These are phyloP conservation scores for Hevea brasiliensis DNA, from an alignment of 345 rosid genomes.

Conservation along the genomic window DNA sequence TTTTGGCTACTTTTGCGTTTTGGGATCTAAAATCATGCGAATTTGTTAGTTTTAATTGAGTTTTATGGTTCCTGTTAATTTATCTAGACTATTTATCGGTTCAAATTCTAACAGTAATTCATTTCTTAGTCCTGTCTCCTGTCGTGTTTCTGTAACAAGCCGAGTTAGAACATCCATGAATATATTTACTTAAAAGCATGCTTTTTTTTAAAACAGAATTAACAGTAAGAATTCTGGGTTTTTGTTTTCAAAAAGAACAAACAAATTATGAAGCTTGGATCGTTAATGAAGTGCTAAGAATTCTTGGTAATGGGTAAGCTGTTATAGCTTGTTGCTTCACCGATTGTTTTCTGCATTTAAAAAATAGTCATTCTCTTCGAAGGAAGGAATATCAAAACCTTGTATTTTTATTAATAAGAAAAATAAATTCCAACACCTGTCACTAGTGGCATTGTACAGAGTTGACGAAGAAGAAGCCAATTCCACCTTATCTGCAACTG, in stretches of 20 bases:
- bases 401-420: conserved; percentile 14
- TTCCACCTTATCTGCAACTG: conserved; percentile 4
- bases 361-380: conserved; percentile 12
- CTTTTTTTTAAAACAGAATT: too few species aligned
- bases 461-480: conserved; percentile 3
- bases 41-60: conserved; percentile 20
- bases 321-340: conserved; percentile 19
- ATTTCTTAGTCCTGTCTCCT: conserved; percentile 22
- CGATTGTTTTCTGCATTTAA: too few species aligned
- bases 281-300: neutral
- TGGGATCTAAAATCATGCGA: conserved; percentile 46
- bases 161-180: too few species aligned
- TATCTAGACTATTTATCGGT: conserved; percentile 29
- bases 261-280: neutral
- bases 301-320: conserved; percentile 3
- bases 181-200: too few species aligned
- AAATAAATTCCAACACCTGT: conserved; percentile 23
- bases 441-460: conserved; percentile 21
- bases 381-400: neutral
- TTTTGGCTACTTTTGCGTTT: conserved; percentile 38
- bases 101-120: conserved; percentile 49
- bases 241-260: neutral
- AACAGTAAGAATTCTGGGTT: neutral
- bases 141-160: conserved; percentile 44
- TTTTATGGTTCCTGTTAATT: conserved; percentile 22